phyloP scores from a whole-genome alignment of 2,329 filamentous ascomycete genomes.

The Tolypocladium album region DNA sequence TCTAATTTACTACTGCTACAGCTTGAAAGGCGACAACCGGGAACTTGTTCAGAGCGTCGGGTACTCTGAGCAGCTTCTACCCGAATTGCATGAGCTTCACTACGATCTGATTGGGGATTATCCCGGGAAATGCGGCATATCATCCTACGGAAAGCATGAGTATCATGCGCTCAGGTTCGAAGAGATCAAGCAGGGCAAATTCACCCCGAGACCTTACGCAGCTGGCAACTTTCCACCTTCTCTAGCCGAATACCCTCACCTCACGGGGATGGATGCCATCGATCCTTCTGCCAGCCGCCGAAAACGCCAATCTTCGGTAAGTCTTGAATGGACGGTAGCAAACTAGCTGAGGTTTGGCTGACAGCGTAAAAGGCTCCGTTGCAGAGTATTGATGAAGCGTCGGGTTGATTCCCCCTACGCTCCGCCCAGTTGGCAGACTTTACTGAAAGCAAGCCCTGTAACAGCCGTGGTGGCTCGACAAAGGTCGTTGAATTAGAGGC shows the following conservation, averaged over 20 bases:
- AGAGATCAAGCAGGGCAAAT: not conserved
- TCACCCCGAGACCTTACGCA: not conserved
- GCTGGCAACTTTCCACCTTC: not conserved
- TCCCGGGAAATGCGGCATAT: not conserved
- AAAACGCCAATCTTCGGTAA: not conserved
- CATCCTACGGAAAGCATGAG: not conserved
- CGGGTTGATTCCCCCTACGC: not conserved
- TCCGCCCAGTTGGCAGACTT: not conserved
- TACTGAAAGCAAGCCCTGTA: not conserved
- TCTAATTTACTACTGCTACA: not conserved
- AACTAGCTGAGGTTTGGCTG: not conserved
- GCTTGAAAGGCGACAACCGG: not conserved
- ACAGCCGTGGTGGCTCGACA: too few species aligned
- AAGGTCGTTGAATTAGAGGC: too few species aligned
- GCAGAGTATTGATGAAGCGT: not conserved
- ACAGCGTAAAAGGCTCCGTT: not conserved
- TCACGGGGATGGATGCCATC: not conserved
- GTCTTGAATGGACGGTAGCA: not conserved
- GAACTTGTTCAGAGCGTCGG: not conserved
- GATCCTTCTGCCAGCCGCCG: not conserved
- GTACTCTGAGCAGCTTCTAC: not conserved
- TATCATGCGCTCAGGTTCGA: not conserved
- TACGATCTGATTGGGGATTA: not conserved
- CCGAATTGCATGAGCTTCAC: not conserved
- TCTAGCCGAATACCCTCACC: not conserved